phyloP scores from a whole-genome alignment of 495 filamentous ascomycete genomes.

The Xylaria castorea region DNA sequence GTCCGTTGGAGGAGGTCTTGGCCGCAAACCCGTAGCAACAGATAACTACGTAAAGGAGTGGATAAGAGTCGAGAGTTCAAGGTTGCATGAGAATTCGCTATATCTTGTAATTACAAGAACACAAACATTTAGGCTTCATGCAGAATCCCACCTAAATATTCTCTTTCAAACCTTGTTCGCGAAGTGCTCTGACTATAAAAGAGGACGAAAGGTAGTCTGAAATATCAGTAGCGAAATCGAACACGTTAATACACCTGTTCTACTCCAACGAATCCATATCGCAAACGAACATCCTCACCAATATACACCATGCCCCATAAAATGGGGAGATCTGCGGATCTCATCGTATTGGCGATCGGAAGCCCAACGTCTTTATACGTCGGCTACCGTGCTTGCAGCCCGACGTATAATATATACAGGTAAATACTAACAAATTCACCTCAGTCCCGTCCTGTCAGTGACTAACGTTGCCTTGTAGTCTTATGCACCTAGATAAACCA shows the following conservation, averaged over 20 bases:
- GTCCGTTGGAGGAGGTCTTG: constrained; percentile 28
- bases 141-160: not conserved
- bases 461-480: not conserved
- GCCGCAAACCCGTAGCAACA: not conserved
- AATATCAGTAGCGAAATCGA: not conserved
- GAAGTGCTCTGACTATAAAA: not conserved
- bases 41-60: not conserved
- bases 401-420: not conserved
- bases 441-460: not conserved
- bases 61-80: not conserved
- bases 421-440: not conserved
- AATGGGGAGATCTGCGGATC: not conserved
- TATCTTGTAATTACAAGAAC: not conserved
- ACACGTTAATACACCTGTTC: too few relatives aligned
- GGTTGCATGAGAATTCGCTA: not conserved
- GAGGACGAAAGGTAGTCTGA: not conserved
- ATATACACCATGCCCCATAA: not conserved
- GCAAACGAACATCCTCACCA: not conserved
- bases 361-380: not conserved
- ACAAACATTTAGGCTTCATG: not conserved
- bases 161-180: not conserved
- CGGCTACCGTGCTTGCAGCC: not conserved
- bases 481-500: not conserved
- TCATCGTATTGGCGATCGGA: not conserved
- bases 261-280: not conserved